Evolutionary conservation across 495 filamentous ascomycete genomes (phyloP), one percentile per base, ranked within the genome.

Genomic region (Durotheca rogersii): DNA sequence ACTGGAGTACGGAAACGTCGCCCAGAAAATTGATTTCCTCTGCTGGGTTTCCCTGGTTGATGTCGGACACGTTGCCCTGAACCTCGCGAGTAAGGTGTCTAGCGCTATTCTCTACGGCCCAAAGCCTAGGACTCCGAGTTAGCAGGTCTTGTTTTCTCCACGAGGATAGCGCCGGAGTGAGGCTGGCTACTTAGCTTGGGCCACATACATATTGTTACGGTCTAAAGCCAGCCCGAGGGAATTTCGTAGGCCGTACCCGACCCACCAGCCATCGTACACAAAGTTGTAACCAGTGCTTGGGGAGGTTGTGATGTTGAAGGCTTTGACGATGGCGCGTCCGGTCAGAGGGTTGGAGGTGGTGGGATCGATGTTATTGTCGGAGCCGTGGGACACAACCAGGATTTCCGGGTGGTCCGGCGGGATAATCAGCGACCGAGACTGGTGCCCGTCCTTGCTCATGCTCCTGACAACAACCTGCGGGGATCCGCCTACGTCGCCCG

Each of bases 21-120:
- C 86, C 87, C 10, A 84, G 81, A 65, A 74, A 87, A 61, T 89
- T 90, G 46, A 89, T 64, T 55, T 89, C 84, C 61, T 89, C 87
- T 9, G 81, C 84, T 0, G 87, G 87, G 53, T 89, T 89, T 30
- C 88, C 73, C 31, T 78, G 58, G 56, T 88, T 84, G 27, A 88
- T 77, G 51, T 88, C 83, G 14, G 66, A 48, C 0, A 74, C 75
- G 0, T 31, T 25, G 25, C 51, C 62, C n/a, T 57, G 45, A 35
- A 50, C 7, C 12, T 71, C 56, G 7, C 86, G 74, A 6, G 42
- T 53, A n/a, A 88, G 70, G 5, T 85, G 41, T 58, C 90, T 86
- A 3, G 78, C 83, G 20, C 77, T 82, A 59, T 90, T 90, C 62
- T 90, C 87, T 12, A 90, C 86, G 5, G 74, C 78, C 70, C 78